These are phyloP conservation scores for Raphanus sativus DNA, from an alignment of 345 rosid genomes.

Conservation along the genomic window DNA sequence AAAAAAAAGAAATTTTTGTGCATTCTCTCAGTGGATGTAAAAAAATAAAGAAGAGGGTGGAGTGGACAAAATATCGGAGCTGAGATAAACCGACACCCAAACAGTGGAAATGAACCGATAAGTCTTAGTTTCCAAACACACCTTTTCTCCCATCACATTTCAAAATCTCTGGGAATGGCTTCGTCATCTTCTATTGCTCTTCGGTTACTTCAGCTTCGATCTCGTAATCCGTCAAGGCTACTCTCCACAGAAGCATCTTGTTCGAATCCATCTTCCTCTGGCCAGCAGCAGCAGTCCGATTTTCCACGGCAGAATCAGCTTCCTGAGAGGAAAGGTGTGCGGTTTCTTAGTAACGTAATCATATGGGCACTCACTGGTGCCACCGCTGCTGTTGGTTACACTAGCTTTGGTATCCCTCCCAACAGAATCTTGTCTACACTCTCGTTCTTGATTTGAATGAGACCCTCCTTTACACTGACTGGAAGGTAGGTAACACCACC, in stretches of 20 bases:
- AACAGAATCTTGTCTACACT: constrained; percentile 73
- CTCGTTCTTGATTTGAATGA: constrained; percentile 18
- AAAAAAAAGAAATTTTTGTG: no score
- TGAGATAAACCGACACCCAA: constrained; percentile 31
- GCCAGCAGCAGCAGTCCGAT: constrained; percentile 47
- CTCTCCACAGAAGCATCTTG: constrained; percentile 46
- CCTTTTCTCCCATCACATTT: constrained; percentile 15
- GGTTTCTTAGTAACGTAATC: constrained; percentile 58
- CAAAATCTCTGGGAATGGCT: constrained; percentile 46
- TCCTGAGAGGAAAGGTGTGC: constrained; percentile 46
- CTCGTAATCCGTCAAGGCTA: constrained; percentile 24
- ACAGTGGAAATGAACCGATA: neutral
- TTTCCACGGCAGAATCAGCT: constrained; percentile 38
- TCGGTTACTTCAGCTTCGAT: constrained; percentile 37
- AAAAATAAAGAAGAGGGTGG: no score
- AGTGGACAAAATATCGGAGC: neutral
- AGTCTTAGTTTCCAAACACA: constrained; percentile 27
- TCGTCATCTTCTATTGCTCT: constrained; percentile 35
- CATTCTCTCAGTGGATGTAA: no score
- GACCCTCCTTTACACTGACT: constrained; percentile 60
- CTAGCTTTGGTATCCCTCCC: constrained; percentile 66
- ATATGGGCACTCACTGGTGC: constrained; percentile 59
- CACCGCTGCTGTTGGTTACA: constrained; percentile 56
- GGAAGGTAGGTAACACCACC: constrained; percentile 58
- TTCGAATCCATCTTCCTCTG: constrained; percentile 44